Percentiles rank a stretch among this genome's conserved stretches.
Evolutionary conservation across 1,284 basidiomycete species (phyloP).

Genomic region (Jaminaea rosea): DNA sequence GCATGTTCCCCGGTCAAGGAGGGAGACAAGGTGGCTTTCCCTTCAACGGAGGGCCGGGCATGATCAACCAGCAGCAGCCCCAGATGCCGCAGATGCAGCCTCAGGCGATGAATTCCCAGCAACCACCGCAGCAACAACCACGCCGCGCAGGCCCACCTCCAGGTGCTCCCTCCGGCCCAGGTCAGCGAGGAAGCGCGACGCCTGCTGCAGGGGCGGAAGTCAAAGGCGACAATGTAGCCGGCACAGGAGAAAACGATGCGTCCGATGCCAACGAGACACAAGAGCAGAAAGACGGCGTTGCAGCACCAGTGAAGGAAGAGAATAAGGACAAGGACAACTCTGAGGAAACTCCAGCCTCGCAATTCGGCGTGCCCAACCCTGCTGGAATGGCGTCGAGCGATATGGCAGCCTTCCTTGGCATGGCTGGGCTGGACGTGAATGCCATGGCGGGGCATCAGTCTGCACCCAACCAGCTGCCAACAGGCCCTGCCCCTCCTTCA

Average conservation of each 20-base stretch:
- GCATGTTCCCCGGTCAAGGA: too few species aligned
- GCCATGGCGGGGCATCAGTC: not conserved
- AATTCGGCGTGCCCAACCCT: not conserved
- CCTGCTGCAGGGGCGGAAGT: not conserved
- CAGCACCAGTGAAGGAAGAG: not conserved
- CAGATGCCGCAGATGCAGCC: not conserved
- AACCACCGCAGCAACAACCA: not conserved
- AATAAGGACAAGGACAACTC: not conserved
- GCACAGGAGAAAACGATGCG: not conserved
- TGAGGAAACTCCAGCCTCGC: not conserved
- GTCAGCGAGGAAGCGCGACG: not conserved
- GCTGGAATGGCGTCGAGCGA: slow-evolving; percentile 7
- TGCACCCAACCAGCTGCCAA: not conserved
- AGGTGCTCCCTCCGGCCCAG: not conserved
- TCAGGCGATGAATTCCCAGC: not conserved
- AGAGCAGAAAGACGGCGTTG: not conserved
- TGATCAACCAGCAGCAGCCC: too few species aligned
- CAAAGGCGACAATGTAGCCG: not conserved
- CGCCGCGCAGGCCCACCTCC: not conserved
- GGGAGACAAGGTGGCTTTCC: too few species aligned
- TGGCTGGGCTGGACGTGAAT: not conserved
- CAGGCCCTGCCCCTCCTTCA: not conserved
- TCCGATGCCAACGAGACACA: not conserved
- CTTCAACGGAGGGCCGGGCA: too few species aligned
- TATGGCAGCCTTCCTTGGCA: slow-evolving; percentile 9